phyloP scores from a whole-genome alignment of 768 basidiomycete genomes.

The Suillus brevipes region DNA sequence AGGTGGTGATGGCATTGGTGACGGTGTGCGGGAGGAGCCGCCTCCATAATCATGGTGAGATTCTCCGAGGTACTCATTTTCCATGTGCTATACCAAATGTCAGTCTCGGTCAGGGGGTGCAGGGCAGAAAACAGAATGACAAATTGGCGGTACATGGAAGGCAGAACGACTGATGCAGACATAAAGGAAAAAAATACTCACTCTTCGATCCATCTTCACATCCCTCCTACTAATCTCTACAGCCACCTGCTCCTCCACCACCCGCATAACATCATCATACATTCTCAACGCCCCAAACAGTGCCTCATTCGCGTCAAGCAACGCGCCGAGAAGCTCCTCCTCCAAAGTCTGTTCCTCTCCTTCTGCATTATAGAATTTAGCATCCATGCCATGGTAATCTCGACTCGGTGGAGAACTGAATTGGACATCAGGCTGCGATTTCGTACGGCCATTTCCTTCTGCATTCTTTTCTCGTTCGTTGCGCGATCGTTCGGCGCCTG shows the following conservation, averaged over 20 bases:
- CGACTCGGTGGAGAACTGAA: neutral
- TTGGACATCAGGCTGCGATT: constrained; percentile 14
- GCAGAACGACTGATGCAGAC: constrained; percentile 26
- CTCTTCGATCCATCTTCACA: constrained; percentile 62
- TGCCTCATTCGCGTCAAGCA: constrained; percentile 74
- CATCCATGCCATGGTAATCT: constrained; percentile 21
- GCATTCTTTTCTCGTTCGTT: constrained; percentile 28
- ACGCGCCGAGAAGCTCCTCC: constrained; percentile 69
- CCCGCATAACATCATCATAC: constrained; percentile 75
- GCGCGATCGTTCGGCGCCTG: constrained; percentile 75
- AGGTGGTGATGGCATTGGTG: constrained; percentile 29
- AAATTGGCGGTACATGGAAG: constrained; percentile 19
- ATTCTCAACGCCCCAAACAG: constrained; percentile 67
- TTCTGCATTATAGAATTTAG: constrained; percentile 22
- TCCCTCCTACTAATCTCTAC: constrained; percentile 74
- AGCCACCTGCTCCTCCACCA: constrained; percentile 54
- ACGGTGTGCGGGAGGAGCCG: constrained; percentile 32
- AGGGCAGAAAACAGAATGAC: neutral
- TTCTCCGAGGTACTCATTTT: constrained; percentile 27
- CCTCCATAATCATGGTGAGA: constrained; percentile 17
- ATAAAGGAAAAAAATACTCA: constrained; percentile 34
- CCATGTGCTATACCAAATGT: constrained; percentile 18
- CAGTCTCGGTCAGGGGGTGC: neutral
- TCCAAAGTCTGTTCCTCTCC: constrained; percentile 59
- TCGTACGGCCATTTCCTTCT: constrained; percentile 15